Percentiles rank a stretch among this genome's conserved stretches.
Conservation (phyloP, 2,329 filamentous ascomycete genomes). For the Aspergillus sp. region DNA sequence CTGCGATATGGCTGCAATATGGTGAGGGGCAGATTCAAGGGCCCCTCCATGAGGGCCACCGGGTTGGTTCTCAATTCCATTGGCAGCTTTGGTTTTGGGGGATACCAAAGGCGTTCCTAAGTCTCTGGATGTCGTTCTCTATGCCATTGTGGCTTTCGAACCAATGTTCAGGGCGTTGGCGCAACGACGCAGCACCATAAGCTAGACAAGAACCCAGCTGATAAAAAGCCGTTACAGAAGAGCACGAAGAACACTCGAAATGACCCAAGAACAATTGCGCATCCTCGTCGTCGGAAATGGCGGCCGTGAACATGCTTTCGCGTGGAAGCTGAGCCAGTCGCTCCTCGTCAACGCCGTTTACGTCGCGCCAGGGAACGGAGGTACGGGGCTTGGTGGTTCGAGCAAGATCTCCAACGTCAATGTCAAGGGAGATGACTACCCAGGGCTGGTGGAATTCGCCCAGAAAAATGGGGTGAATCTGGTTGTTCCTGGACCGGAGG, state of each 20-base stretch:
- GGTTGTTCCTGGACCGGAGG: conserved; percentile 84
- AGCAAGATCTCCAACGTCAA: conserved; percentile 64
- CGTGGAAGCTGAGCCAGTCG: conserved; percentile 88
- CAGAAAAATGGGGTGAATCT: conserved; percentile 66
- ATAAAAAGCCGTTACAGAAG: neutral
- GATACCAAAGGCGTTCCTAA: too few relatives aligned
- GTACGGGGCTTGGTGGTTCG: conserved; percentile 53
- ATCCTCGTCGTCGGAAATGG: conserved; percentile 88
- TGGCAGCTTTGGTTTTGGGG: too few relatives aligned
- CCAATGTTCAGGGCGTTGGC: too few relatives aligned
- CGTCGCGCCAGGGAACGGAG: conserved; percentile 71
- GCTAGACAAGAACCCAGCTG: conserved; percentile 12
- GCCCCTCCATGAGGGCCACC: conserved; percentile 2
- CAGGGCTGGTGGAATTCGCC: conserved; percentile 66
- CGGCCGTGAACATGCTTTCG: conserved; percentile 86
- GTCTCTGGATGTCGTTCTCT: too few relatives aligned
- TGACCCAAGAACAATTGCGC: conserved; percentile 46
- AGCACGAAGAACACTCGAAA: neutral
- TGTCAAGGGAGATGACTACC: conserved; percentile 68
- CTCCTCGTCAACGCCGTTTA: conserved; percentile 65
- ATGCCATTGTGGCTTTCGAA: too few relatives aligned
- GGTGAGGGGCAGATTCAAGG: conserved; percentile 6
- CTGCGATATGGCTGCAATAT: too few relatives aligned
- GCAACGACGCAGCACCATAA: too few relatives aligned
- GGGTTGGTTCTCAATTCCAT: conserved; percentile 1